phyloP scores from a whole-genome alignment of 2,329 filamentous ascomycete species.

The Ilyonectria robusta region DNA sequence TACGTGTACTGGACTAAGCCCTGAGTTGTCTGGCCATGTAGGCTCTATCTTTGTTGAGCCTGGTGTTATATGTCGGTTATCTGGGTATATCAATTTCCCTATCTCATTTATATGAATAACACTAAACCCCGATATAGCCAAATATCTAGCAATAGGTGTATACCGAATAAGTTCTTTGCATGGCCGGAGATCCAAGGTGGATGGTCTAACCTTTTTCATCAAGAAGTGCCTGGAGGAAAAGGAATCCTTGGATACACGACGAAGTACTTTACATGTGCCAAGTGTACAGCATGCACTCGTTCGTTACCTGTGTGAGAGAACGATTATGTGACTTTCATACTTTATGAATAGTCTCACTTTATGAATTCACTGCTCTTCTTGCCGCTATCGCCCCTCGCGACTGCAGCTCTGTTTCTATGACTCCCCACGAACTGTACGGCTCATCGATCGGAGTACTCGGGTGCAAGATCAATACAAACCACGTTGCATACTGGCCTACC shows the following conservation, averaged over 20 bases:
- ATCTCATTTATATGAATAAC: neutral
- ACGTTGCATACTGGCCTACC: no score
- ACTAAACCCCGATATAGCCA: conserved; percentile 32
- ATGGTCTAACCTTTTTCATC: conserved; percentile 39
- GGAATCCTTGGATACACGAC: conserved; percentile 32
- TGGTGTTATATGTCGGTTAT: conserved; percentile 42
- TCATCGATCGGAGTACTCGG: no score
- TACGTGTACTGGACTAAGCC: conserved; percentile 38
- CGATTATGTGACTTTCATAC: no score
- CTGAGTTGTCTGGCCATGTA: conserved; percentile 38
- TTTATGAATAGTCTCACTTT: no score
- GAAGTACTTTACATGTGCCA: conserved; percentile 45
- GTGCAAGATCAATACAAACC: no score
- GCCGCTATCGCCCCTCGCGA: no score
- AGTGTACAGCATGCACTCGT: conserved; percentile 40
- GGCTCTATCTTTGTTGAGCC: conserved; percentile 45
- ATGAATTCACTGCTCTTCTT: no score
- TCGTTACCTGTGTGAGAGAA: no score
- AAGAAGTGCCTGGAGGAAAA: conserved; percentile 18
- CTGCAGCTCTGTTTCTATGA: no score
- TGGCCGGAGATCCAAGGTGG: conserved; percentile 44
- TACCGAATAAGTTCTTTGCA: conserved; percentile 39
- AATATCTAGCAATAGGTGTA: conserved; percentile 25
- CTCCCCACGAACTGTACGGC: no score
- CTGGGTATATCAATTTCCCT: conserved; percentile 31